Percentiles rank a stretch among this genome's conserved stretches.
These are phyloP conservation scores for Quercus gilva DNA, from an alignment of 306 rosid species.

Conservation along the genomic window DNA sequence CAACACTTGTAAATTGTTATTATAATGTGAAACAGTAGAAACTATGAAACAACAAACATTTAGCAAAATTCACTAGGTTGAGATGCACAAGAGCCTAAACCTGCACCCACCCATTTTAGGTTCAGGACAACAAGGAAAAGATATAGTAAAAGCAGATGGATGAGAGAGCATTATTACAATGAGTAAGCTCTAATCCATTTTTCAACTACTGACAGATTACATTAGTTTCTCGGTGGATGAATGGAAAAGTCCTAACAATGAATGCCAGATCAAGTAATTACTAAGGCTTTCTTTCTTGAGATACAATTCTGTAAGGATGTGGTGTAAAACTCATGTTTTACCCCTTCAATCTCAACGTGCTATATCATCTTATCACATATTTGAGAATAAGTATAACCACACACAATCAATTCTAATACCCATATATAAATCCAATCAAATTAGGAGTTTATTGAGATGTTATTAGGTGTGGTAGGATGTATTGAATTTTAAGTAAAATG, in stretches of 20 bases:
- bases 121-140: neutral
- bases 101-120: neutral
- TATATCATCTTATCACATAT: too few relatives aligned
- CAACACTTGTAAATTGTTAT: too few relatives aligned
- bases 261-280: neutral
- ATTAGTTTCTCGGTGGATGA: neutral
- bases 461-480: too few relatives aligned
- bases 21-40: neutral
- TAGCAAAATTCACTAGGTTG: neutral
- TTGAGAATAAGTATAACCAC: too few relatives aligned
- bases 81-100: neutral
- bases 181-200: neutral
- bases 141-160: neutral
- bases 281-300: neutral
- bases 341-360: too few relatives aligned
- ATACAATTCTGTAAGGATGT: too few relatives aligned
- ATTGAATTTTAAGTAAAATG: too few relatives aligned
- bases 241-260: neutral
- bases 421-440: too few relatives aligned
- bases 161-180: neutral
- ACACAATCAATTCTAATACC: too few relatives aligned
- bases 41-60: neutral
- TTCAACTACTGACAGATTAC: neutral
- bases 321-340: too few relatives aligned
- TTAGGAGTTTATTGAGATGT: too few relatives aligned